phyloP scores from a whole-genome alignment of 148 eudicot genomes.

The Cornus suecica region DNA sequence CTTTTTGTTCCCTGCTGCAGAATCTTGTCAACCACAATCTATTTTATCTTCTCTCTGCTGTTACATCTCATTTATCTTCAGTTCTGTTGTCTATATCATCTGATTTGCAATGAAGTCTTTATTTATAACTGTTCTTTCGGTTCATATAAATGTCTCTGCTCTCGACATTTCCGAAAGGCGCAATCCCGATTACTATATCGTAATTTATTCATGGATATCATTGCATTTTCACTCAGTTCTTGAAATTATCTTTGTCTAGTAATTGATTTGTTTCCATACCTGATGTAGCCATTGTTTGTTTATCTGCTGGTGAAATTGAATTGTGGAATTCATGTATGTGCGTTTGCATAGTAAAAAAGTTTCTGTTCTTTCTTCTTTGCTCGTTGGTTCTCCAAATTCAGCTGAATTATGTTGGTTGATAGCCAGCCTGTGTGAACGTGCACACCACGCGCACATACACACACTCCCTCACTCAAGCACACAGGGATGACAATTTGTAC shows the following conservation, averaged over 20 bases:
- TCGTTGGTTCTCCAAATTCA: neutral
- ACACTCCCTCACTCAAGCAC: too few species aligned
- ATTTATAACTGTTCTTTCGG: neutral
- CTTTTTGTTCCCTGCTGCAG: neutral
- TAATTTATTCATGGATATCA: neutral
- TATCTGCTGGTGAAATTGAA: neutral
- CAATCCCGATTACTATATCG: neutral
- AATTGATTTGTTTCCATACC: neutral
- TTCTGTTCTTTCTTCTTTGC: neutral
- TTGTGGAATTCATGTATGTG: neutral
- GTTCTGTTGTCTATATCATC: too few species aligned
- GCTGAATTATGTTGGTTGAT: neutral
- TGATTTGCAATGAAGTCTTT: neutral
- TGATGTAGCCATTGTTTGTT: neutral
- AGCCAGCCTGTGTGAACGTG: too few species aligned
- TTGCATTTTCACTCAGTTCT: neutral
- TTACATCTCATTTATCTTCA: neutral
- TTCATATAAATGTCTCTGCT: neutral
- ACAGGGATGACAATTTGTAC: too few species aligned
- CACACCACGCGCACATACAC: too few species aligned
- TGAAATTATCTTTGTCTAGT: neutral
- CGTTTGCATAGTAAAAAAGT: neutral
- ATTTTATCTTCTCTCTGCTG: too few species aligned
- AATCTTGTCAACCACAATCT: too few species aligned
- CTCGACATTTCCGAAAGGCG: neutral